Evolutionary conservation across 2,329 filamentous ascomycete species (phyloP).

Genomic region (Chaetomiaceae sp.): DNA sequence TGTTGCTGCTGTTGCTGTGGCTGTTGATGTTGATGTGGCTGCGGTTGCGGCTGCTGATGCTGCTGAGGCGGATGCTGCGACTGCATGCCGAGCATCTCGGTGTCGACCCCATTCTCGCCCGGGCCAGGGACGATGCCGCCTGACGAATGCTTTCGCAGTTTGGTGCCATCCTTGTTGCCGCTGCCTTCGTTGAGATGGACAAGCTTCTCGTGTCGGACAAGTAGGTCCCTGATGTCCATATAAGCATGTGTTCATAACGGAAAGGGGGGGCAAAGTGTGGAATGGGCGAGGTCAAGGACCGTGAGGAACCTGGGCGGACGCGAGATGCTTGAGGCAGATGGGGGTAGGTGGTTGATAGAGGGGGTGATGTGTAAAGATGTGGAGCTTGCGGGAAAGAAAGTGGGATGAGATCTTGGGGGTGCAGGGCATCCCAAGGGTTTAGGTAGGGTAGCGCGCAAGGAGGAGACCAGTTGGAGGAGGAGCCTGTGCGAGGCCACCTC

Average conservation of each 20-base stretch:
- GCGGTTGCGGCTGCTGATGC: conserved; percentile 34
- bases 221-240: conserved; percentile 60
- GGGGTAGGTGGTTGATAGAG: not conserved
- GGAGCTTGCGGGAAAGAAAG: not conserved
- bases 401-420: not conserved
- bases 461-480: conserved; percentile 2
- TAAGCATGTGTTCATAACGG: conserved; percentile 41
- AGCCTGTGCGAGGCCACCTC: conserved; percentile 7
- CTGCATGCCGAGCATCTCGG: conserved; percentile 43
- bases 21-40: conserved; percentile 29
- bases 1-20: conserved; percentile 27
- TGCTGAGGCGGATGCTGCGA: conserved; percentile 31
- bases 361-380: not conserved
- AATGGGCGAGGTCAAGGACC: not conserved
- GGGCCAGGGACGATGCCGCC: conserved; percentile 41
- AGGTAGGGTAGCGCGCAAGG: not conserved
- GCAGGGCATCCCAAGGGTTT: not conserved
- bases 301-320: not conserved
- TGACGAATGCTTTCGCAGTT: conserved; percentile 49
- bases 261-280: not conserved
- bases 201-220: conserved; percentile 60
- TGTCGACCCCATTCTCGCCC: conserved; percentile 43
- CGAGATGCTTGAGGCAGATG: not conserved
- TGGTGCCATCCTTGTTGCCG: conserved; percentile 44
- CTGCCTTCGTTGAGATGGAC: conserved; percentile 57